Conservation (phyloP, 73 alveolate species). For the Paramecium bursaria region DNA sequence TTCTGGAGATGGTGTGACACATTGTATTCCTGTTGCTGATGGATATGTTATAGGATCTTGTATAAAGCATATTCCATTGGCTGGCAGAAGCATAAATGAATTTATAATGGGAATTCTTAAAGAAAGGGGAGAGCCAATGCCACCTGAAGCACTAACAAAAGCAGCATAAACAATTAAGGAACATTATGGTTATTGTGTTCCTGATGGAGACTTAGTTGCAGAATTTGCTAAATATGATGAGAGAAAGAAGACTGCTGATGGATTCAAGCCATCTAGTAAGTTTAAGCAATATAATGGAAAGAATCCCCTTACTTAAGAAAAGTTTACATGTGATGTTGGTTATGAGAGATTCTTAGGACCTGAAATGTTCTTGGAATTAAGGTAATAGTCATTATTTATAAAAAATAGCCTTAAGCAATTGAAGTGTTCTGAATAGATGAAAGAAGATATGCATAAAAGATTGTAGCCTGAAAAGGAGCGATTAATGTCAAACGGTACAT, state of each 20-base stretch:
- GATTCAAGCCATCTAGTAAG: constrained; percentile 73
- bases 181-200: constrained; percentile 87
- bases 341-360: constrained; percentile 94
- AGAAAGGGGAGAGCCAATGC: constrained; percentile 92
- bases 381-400: not conserved
- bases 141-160: constrained; percentile 90
- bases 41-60: constrained; percentile 97
- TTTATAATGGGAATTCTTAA: constrained; percentile 80
- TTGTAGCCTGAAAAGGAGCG: too few species aligned
- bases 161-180: constrained; percentile 91
- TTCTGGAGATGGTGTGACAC: constrained; percentile 99
- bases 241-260: constrained; percentile 74
- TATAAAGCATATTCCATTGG: constrained; percentile 96
- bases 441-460: too few species aligned
- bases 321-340: constrained; percentile 81
- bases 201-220: constrained; percentile 77
- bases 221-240: constrained; percentile 86
- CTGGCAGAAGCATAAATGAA: constrained; percentile 96
- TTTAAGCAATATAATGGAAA: constrained; percentile 83
- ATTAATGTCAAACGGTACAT: too few species aligned
- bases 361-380: constrained; percentile 93
- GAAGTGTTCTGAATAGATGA: not conserved
- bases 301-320: constrained; percentile 74
- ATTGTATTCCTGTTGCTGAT: constrained; percentile 77
- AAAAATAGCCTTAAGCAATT: not conserved